Conservation (phyloP, 2,329 filamentous ascomycete genomes). For the Fusarium pseudograminearum region DNA sequence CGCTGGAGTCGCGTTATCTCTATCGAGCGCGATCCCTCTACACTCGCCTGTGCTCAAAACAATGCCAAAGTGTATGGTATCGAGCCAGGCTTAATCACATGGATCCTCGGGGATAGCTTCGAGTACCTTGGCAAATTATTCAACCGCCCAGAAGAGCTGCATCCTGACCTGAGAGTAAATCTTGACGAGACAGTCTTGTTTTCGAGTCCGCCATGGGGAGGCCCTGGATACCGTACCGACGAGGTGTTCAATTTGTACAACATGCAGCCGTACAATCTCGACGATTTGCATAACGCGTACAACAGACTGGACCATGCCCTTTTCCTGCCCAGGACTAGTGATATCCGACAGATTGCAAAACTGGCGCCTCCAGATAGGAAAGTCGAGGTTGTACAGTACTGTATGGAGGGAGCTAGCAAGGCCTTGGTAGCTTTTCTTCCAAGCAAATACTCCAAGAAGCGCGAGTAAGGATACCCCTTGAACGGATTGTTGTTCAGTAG, state of each 20-base stretch:
- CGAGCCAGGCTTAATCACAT: slow-evolving; percentile 76
- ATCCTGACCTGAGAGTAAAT: slow-evolving; percentile 57
- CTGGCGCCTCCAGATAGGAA: slow-evolving; percentile 64
- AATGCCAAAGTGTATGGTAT: slow-evolving; percentile 91
- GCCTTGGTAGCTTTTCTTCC: slow-evolving; percentile 75
- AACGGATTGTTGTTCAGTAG: background rate
- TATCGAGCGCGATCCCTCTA: slow-evolving; percentile 84
- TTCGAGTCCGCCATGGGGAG: slow-evolving; percentile 71
- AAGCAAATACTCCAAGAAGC: slow-evolving; percentile 32
- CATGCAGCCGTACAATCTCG: slow-evolving; percentile 89
- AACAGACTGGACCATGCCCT: slow-evolving; percentile 72
- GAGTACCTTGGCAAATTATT: slow-evolving; percentile 69
- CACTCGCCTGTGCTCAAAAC: slow-evolving; percentile 89
- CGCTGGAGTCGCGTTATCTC: slow-evolving; percentile 88
- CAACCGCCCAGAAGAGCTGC: slow-evolving; percentile 53
- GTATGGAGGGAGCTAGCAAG: slow-evolving; percentile 90
- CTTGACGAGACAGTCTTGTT: slow-evolving; percentile 62
- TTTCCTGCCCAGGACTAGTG: slow-evolving; percentile 87
- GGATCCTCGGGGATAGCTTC: slow-evolving; percentile 90
- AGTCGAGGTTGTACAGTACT: slow-evolving; percentile 87
- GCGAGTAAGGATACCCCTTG: slow-evolving; percentile 8
- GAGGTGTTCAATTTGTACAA: slow-evolving; percentile 83
- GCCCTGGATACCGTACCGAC: slow-evolving; percentile 66
- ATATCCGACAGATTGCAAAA: slow-evolving; percentile 80
- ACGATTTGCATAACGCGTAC: slow-evolving; percentile 72